Percentiles rank a stretch among this genome's conserved stretches.
Conservation (phyloP, 371 early-diverging fungal species). For the Circinella minor region DNA sequence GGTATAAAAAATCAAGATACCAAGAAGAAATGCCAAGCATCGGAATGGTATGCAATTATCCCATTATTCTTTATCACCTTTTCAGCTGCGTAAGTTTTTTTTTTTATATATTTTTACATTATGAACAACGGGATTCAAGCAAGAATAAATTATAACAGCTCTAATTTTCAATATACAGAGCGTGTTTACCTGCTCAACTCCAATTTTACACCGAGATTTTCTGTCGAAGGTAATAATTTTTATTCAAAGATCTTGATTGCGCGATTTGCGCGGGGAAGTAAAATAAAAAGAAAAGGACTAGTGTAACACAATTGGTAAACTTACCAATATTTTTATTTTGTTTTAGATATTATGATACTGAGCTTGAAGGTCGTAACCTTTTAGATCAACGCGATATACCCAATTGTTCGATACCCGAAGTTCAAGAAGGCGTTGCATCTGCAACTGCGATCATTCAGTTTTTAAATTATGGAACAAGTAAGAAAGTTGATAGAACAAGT, state of each 20-base stretch:
- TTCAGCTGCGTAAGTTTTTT: conserved; percentile 1
- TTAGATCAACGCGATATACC: conserved; percentile 22
- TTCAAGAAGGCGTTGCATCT: conserved; percentile 42
- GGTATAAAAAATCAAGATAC: background rate
- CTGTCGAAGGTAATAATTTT: background rate
- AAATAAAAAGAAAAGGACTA: background rate
- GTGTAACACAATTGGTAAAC: background rate
- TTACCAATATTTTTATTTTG: background rate
- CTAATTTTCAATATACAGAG: background rate
- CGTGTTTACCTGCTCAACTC: background rate
- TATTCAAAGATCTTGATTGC: background rate
- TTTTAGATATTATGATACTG: conserved; percentile 33
- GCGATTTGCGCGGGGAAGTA: too few relatives aligned
- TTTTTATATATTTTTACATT: background rate
- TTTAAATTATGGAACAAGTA: conserved; percentile 35
- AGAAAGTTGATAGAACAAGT: conserved; percentile 10
- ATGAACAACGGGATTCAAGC: background rate
- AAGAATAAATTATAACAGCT: background rate
- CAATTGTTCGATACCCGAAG: conserved; percentile 48
- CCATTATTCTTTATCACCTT: conserved; percentile 1
- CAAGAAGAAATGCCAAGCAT: conserved; percentile 7
- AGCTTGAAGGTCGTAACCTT: background rate
- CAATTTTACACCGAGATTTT: conserved; percentile 5
- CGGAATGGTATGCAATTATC: conserved; percentile 2
- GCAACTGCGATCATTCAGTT: conserved; percentile 38